Percentiles rank a stretch among this genome's conserved stretches.
Evolutionary conservation across 2,329 filamentous ascomycete genomes (phyloP).

Genomic region (Fusarium protoensiforme): DNA sequence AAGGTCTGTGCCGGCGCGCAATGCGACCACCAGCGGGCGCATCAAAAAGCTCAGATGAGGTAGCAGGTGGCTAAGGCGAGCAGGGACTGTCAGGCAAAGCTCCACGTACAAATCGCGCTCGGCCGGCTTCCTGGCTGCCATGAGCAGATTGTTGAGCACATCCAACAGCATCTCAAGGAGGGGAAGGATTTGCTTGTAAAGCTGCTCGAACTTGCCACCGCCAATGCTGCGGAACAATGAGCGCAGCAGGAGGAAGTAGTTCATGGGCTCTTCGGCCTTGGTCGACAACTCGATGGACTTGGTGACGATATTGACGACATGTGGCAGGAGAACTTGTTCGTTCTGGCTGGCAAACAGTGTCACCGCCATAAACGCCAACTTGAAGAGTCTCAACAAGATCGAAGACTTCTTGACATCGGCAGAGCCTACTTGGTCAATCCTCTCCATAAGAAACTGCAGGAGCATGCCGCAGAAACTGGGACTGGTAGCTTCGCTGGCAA

Average conservation of each 20-base stretch:
- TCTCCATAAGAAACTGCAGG: conserved; percentile 95
- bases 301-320: conserved; percentile 97
- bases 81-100: conserved; percentile 94
- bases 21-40: conserved; percentile 94
- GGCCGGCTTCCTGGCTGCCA: conserved; percentile 88
- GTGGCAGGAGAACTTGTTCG: conserved; percentile 92
- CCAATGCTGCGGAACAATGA: conserved; percentile 97
- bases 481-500: conserved; percentile 98
- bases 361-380: conserved; percentile 98
- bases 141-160: conserved; percentile 92
- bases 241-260: conserved; percentile 93
- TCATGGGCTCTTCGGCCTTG: conserved; percentile 96
- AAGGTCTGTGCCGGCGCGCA: conserved; percentile 90
- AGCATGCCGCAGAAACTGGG: conserved; percentile 99
- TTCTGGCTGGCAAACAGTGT: conserved; percentile 95
- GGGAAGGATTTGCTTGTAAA: conserved; percentile 98
- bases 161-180: conserved; percentile 97
- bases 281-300: conserved; percentile 97
- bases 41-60: conserved; percentile 97
- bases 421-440: conserved; percentile 93
- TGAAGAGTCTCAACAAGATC: conserved; percentile 93
- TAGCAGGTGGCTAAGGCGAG: conserved; percentile 90
- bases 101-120: conserved; percentile 98
- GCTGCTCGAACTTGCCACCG: conserved; percentile 94
- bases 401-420: conserved; percentile 92